These are phyloP conservation scores for Pseudonitzschia delicatissima DNA, from an alignment of 108 stramenopile genomes.

Conservation along the genomic window DNA sequence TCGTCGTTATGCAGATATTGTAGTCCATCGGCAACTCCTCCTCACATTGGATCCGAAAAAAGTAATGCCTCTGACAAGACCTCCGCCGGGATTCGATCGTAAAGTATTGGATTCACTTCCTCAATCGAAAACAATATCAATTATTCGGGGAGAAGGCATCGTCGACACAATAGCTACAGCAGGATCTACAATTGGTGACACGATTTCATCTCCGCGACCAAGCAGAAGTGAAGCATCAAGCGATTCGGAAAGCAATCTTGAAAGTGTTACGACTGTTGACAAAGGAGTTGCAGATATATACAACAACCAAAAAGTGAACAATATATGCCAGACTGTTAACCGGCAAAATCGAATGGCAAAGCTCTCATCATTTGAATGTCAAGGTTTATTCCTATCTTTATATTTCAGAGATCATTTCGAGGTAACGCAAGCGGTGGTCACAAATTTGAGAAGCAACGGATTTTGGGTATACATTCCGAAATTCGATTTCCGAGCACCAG, in stretches of 20 bases:
- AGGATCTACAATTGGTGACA: not conserved
- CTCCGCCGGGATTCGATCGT: constrained; percentile 5
- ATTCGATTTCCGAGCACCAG: constrained; percentile 56
- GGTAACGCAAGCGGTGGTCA: constrained; percentile 46
- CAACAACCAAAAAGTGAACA: constrained; percentile 22
- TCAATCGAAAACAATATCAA: constrained; percentile 41
- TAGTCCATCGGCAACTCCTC: constrained; percentile 64
- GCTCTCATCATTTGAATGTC: constrained; percentile 61
- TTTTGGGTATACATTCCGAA: constrained; percentile 53
- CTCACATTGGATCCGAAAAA: not conserved
- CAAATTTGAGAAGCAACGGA: constrained; percentile 41
- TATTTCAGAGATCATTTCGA: constrained; percentile 50
- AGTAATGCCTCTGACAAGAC: not conserved
- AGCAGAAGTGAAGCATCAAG: not conserved
- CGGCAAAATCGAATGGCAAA: constrained; percentile 53
- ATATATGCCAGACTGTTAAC: constrained; percentile 54
- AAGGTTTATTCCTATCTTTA: constrained; percentile 53
- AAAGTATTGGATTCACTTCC: constrained; percentile 20
- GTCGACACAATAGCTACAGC: not conserved
- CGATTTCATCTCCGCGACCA: not conserved
- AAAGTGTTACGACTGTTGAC: not conserved
- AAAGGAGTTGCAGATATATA: constrained; percentile 21
- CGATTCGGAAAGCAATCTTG: not conserved
- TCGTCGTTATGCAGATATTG: constrained; percentile 60
- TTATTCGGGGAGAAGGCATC: constrained; percentile 35